phyloP scores from a whole-genome alignment of 2,329 filamentous ascomycete species.

The Leptographium radiaticola region DNA sequence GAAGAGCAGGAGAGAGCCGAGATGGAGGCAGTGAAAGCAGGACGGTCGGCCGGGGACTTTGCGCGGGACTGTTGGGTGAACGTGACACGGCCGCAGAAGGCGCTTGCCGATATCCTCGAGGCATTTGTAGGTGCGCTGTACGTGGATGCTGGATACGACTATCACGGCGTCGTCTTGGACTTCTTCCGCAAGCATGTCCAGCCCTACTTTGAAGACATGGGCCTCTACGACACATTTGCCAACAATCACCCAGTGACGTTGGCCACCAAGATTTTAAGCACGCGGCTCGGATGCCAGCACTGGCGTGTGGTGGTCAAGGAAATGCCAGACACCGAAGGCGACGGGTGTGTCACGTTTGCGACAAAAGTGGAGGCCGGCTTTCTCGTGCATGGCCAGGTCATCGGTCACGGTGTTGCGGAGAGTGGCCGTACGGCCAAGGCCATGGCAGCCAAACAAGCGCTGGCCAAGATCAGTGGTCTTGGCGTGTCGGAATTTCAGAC shows the following conservation, averaged over 20 bases:
- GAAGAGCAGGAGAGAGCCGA: conserved; percentile 23
- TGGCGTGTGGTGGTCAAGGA: conserved; percentile 44
- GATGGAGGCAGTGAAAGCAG: conserved; percentile 19
- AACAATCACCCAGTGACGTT: conserved; percentile 75
- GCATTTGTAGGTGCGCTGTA: conserved; percentile 83
- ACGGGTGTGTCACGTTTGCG: conserved; percentile 12
- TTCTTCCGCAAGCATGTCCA: conserved; percentile 70
- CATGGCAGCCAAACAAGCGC: conserved; percentile 45
- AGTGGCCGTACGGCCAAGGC: conserved; percentile 64
- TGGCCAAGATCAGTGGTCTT: conserved; percentile 32
- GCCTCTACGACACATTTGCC: conserved; percentile 74
- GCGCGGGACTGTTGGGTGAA: conserved; percentile 57
- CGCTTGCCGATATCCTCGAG: conserved; percentile 76
- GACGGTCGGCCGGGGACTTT: conserved; percentile 24
- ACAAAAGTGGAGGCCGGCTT: conserved; percentile 53
- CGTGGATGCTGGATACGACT: conserved; percentile 76
- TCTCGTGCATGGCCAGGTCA: conserved; percentile 58
- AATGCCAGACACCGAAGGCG: conserved; percentile 25
- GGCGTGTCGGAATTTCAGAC: conserved; percentile 42
- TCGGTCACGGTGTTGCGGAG: conserved; percentile 47
- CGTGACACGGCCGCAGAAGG: conserved; percentile 54
- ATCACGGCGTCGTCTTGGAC: conserved; percentile 54
- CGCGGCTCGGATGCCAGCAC: conserved; percentile 49
- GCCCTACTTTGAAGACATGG: conserved; percentile 76
- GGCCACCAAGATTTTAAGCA: conserved; percentile 50